Evolutionary conservation across 768 basidiomycete genomes (phyloP).

Genomic region (Grammothele lineata): DNA sequence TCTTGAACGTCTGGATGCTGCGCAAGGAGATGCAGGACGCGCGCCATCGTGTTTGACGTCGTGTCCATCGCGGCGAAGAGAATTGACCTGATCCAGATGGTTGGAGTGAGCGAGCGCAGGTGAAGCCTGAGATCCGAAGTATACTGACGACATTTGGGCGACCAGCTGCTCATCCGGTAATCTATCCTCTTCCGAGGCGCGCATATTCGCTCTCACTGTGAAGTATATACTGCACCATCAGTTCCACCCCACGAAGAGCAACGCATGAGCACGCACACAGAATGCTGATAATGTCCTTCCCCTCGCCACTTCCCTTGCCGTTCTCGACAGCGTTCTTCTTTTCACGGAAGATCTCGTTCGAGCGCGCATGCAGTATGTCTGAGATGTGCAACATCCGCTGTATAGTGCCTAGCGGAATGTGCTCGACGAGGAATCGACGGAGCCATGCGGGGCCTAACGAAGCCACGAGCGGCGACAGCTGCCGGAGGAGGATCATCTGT

Average conservation of each 20-base stretch:
- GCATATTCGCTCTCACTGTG: constrained; percentile 39
- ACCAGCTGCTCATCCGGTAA: constrained; percentile 33
- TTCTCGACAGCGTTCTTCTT: constrained; percentile 31
- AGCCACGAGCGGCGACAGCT: constrained; percentile 12
- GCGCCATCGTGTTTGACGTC: constrained; percentile 19
- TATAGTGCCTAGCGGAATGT: constrained; percentile 29
- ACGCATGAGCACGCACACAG: constrained; percentile 32
- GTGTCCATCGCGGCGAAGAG: constrained; percentile 26
- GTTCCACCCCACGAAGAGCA: no score
- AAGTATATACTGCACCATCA: background rate
- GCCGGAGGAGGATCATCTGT: constrained; percentile 9
- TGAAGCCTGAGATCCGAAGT: no score
- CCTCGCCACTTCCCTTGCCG: constrained; percentile 29
- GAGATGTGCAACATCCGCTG: constrained; percentile 31
- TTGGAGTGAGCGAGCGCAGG: no score
- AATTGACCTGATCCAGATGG: constrained; percentile 18
- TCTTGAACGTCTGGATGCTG: constrained; percentile 21
- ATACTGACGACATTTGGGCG: constrained; percentile 32
- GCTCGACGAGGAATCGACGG: constrained; percentile 30
- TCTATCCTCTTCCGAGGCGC: constrained; percentile 21
- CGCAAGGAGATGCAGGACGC: constrained; percentile 20
- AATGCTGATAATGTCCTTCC: constrained; percentile 44
- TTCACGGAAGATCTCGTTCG: constrained; percentile 31
- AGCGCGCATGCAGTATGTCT: constrained; percentile 32
- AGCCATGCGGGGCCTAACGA: constrained; percentile 22